Percentiles rank a stretch among this genome's conserved stretches.
Evolutionary conservation across 805 yeast species (phyloP).

Genomic region (Ogataea chonburiensis): DNA sequence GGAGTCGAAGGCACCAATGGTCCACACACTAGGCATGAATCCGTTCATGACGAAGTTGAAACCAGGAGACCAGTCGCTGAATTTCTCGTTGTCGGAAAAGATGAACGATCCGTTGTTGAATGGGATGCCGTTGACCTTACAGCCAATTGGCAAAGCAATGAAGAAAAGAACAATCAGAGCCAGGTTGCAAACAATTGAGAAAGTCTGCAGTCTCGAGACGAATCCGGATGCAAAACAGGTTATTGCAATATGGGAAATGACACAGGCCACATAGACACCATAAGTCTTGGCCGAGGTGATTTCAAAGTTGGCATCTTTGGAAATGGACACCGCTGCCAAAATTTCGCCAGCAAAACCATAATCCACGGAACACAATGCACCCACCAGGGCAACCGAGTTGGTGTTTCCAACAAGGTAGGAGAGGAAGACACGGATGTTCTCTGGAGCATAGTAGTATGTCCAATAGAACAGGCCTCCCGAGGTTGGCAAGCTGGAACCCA

Average conservation of each 20-base stretch:
- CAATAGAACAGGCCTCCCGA: constrained; percentile 62
- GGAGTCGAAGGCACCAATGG: constrained; percentile 52
- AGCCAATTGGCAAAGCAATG: constrained; percentile 48
- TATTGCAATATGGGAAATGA: constrained; percentile 37
- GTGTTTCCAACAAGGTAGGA: constrained; percentile 44
- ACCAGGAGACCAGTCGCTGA: constrained; percentile 40
- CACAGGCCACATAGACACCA: constrained; percentile 46
- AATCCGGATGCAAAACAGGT: constrained; percentile 41
- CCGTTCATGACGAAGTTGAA: constrained; percentile 38
- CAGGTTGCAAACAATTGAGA: constrained; percentile 39
- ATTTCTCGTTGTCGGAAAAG: constrained; percentile 36
- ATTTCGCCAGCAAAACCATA: constrained; percentile 46
- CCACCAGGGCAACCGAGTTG: constrained; percentile 43
- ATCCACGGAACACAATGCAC: constrained; percentile 43
- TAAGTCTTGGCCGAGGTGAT: constrained; percentile 40
- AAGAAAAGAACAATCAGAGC: constrained; percentile 39
- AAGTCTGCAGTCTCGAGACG: constrained; percentile 40
- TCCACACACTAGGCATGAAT: constrained; percentile 52
- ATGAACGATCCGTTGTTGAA: constrained; percentile 38
- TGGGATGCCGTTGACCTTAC: constrained; percentile 24
- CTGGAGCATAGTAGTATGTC: constrained; percentile 45
- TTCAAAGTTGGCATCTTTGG: constrained; percentile 39
- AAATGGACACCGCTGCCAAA: constrained; percentile 42
- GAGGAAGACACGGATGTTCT: constrained; percentile 35
- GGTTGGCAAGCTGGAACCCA: constrained; percentile 60